Percentiles rank a stretch among this genome's conserved stretches.
phyloP scores from a whole-genome alignment of 768 basidiomycete species.

The Nevesoporus exiguus region DNA sequence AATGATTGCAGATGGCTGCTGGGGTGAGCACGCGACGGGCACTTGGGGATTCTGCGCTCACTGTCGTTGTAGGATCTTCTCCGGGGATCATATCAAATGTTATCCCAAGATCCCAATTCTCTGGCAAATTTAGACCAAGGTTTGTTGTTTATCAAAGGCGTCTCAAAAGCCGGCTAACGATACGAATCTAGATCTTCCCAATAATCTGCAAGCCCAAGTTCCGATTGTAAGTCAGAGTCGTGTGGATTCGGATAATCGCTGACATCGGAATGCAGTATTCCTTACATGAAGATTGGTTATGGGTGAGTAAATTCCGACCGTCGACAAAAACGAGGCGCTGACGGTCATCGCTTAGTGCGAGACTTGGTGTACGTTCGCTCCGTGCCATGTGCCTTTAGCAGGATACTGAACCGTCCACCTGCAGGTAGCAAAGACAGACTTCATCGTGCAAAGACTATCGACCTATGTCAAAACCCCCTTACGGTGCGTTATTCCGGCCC shows the following conservation, averaged over 20 bases:
- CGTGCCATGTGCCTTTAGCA: background rate
- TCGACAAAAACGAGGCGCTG: slow-evolving; percentile 4
- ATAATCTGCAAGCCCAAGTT: slow-evolving; percentile 87
- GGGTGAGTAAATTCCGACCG: slow-evolving; percentile 52
- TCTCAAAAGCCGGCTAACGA: background rate
- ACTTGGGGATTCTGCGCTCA: background rate
- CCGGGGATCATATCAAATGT: slow-evolving; percentile 85
- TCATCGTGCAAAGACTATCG: slow-evolving; percentile 82
- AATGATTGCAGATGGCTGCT: slow-evolving; percentile 45
- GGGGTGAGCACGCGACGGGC: slow-evolving; percentile 39
- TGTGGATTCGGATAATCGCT: background rate
- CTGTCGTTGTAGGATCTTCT: slow-evolving; percentile 63
- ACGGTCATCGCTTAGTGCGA: slow-evolving; percentile 63
- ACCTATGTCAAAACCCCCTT: slow-evolving; percentile 94
- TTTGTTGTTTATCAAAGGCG: slow-evolving; percentile 21
- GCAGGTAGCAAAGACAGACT: slow-evolving; percentile 80
- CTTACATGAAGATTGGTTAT: slow-evolving; percentile 90
- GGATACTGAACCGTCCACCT: background rate
- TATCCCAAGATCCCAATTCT: slow-evolving; percentile 93
- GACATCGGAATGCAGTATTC: slow-evolving; percentile 61
- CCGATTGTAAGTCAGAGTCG: slow-evolving; percentile 77
- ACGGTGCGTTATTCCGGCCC: slow-evolving; percentile 52
- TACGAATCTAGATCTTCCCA: slow-evolving; percentile 73
- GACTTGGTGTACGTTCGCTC: slow-evolving; percentile 81
- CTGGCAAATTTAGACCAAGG: slow-evolving; percentile 95